phyloP scores from a whole-genome alignment of 140 eudicot genomes.

The Flaveria floridana region DNA sequence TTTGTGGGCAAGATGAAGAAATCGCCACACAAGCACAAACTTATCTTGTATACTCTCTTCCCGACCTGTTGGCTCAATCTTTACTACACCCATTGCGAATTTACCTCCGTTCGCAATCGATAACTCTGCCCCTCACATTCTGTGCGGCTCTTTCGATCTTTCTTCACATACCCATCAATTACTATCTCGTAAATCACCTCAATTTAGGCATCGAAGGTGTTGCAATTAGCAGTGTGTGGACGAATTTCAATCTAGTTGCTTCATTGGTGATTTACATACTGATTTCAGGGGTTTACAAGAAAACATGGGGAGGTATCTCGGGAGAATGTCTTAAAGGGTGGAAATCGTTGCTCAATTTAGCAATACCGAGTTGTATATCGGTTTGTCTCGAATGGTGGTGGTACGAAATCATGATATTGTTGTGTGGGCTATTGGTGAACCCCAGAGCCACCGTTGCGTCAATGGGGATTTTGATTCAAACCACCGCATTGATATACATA shows the following conservation, averaged over 20 bases:
- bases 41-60: slow-evolving; percentile 67
- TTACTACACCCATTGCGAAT: slow-evolving; percentile 79
- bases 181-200: slow-evolving; percentile 57
- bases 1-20: slow-evolving; percentile 71
- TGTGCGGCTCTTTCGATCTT: slow-evolving; percentile 65
- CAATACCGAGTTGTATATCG: slow-evolving; percentile 85
- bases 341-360: slow-evolving; percentile 55
- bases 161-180: slow-evolving; percentile 77
- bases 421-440: slow-evolving; percentile 66
- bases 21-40: slow-evolving; percentile 79
- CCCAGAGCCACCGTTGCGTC: slow-evolving; percentile 89
- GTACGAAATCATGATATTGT: slow-evolving; percentile 87
- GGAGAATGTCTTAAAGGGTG: slow-evolving; percentile 61
- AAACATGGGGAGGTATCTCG: slow-evolving; percentile 61
- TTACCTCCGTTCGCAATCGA: slow-evolving; percentile 79
- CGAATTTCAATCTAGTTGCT: slow-evolving; percentile 64
- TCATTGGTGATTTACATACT: slow-evolving; percentile 56
- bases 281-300: slow-evolving; percentile 53
- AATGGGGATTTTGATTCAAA: slow-evolving; percentile 89
- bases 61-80: slow-evolving; percentile 83
- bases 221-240: slow-evolving; percentile 66
- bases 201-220: slow-evolving; percentile 73
- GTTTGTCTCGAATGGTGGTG: slow-evolving; percentile 99
- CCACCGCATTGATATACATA: slow-evolving; percentile 81
- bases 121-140: slow-evolving; percentile 73